phyloP scores from a whole-genome alignment of 2,329 filamentous ascomycete genomes.

The Botryosphaeria agaves region DNA sequence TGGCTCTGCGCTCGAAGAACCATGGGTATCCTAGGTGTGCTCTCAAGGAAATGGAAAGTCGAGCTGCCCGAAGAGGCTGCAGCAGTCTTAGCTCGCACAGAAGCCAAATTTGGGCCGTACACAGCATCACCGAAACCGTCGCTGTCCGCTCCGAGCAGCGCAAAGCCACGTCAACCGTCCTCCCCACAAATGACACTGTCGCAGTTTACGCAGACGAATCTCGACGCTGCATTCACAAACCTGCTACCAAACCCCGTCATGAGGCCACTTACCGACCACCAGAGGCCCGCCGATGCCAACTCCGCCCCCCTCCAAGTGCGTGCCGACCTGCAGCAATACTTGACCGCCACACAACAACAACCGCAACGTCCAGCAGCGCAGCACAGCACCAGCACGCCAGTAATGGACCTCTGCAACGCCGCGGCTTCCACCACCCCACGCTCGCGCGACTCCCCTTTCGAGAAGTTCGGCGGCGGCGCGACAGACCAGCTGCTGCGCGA shows the following conservation, averaged over 20 bases:
- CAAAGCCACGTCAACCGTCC: slow-evolving; percentile 1
- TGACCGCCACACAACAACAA: not conserved
- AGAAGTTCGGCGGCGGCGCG: slow-evolving; percentile 41
- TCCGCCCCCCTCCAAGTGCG: not conserved
- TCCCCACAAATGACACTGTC: not conserved
- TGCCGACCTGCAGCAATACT: too few species aligned
- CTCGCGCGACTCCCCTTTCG: slow-evolving; percentile 23
- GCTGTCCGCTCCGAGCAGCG: slow-evolving; percentile 34
- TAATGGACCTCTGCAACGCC: not conserved
- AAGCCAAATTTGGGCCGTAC: slow-evolving; percentile 64
- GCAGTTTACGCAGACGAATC: not conserved
- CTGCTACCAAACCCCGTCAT: not conserved
- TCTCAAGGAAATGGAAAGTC: slow-evolving; percentile 79
- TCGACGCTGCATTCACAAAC: not conserved
- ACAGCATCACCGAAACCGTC: slow-evolving; percentile 38
- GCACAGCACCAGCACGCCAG: not conserved
- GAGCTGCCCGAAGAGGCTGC: slow-evolving; percentile 72
- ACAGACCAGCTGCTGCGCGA: slow-evolving; percentile 45
- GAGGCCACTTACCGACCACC: not conserved
- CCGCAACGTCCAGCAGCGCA: not conserved
- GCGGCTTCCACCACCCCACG: not conserved
- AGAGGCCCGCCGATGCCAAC: not conserved
- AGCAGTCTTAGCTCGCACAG: slow-evolving; percentile 56
- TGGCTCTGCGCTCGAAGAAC: slow-evolving; percentile 84
- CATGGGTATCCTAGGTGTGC: slow-evolving; percentile 66